Base-by-base conservation (phyloP, 176 grass and related monocot species). In the Zoysia japonica region DNA sequence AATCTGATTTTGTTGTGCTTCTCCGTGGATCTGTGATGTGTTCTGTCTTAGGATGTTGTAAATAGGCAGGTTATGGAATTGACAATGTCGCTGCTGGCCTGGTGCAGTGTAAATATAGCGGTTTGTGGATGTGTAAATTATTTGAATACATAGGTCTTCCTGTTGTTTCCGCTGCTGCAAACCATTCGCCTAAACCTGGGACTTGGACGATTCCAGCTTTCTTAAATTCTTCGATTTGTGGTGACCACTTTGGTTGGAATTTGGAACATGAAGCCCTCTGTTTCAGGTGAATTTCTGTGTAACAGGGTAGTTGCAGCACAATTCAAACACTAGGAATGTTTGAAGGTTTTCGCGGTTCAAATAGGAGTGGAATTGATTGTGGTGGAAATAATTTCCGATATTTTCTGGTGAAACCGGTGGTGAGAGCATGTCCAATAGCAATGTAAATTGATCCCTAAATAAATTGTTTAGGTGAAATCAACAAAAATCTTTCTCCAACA, bases 21-120 rank as follows among this genome's bases (percentile, higher is more conserved):
- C 6, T 37, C 55, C 35, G 45, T 12, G 36, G 65, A 48, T 47
- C 1, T 65, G 40, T 42, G 41, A 63, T 77, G 50, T 63, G 44
- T 83, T 77, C 45, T 70, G 47, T 28, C 80, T 15, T 38, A 47
- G 52, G 11, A 35, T 53, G 13, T 5, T 78, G 61, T 83, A 82
- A 42, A 82, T 82, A 76, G 46, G 43, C 5, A 5, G 5, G 0
- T 9, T 75, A 7, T 6, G 57, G 53, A 48, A 49, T 70, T 49
- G 47, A 2, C 51, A 53, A 13, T 59, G 13, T 12, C 28, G 28
- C 28, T 28, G 35, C 41, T 28, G 13, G 28, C 28, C 65, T 44
- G 59, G 45, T 81, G 76, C 54, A 47, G 56, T 59, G 47, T 78
- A 85, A 59, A 49, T 69, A 11, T 20, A 14, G 68, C 42, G 67